Percentiles rank a stretch among this genome's conserved stretches.
These are phyloP conservation scores for Saccharomycopsis hybrid DNA, from an alignment of 1,139 yeast genomes.

Conservation along the genomic window DNA sequence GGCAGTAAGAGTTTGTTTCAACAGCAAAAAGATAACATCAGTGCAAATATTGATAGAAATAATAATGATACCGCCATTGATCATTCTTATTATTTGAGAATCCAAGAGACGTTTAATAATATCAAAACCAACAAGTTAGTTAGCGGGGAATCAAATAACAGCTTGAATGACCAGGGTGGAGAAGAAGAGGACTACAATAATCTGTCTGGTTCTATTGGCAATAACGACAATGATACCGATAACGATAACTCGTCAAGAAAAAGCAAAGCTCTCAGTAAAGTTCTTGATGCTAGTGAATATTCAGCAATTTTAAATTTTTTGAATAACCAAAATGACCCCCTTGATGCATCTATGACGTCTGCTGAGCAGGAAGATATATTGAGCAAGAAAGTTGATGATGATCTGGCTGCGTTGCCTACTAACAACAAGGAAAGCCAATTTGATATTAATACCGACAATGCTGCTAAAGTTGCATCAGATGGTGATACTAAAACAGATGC, in stretches of 20 bases:
- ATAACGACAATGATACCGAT: constrained; percentile 32
- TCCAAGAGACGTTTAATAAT: constrained; percentile 15
- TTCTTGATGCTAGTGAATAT: constrained; percentile 18
- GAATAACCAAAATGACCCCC: constrained; percentile 10
- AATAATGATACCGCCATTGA: neutral
- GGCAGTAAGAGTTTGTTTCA: no score
- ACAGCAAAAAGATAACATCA: neutral
- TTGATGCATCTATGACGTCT: no score
- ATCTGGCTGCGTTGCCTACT: no score
- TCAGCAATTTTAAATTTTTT: constrained; percentile 19
- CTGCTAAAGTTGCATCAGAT: neutral
- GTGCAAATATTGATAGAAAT: neutral
- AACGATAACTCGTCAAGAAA: constrained; percentile 1
- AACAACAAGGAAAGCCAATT: no score
- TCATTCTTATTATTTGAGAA: constrained; percentile 2
- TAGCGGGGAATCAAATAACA: neutral
- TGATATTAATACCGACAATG: neutral
- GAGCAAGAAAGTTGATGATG: neutral
- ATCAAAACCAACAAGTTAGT: constrained; percentile 13
- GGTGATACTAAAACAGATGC: no score
- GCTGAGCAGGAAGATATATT: neutral
- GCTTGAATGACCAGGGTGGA: no score
- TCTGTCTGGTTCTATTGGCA: no score
- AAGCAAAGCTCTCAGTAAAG: constrained; percentile 17
- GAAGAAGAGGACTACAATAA: constrained; percentile 33